Base-by-base conservation (phyloP, 768 basidiomycete species). In the Leccinum aurantiacum region DNA sequence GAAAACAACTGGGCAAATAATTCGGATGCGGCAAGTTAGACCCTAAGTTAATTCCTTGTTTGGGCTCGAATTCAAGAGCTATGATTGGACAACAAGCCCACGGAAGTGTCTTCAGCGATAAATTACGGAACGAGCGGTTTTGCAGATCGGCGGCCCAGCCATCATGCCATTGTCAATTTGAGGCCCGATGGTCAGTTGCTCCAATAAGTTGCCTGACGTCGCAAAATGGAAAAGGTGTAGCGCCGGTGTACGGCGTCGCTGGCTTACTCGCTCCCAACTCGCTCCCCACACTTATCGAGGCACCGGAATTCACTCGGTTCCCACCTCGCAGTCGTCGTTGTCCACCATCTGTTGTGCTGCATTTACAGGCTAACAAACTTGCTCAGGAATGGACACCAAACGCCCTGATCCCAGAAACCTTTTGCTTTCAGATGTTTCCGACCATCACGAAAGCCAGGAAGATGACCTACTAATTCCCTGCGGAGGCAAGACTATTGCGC, bases 401-500 rank as follows among this genome's bases (percentile, higher is more conserved):
- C 60, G 11, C 25, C 41, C 41, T 7, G 65, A 63, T 50, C 49
- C 60, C 11, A 51, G 27, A 10, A 14, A 50, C n/a, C 31, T 19
- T 14, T 58, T 54, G 5, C 55, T 63, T 37, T 35, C 54, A 46
- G 63, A 68, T 19, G 14, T 11, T 24, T 35, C 55, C 7, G n/a
- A 22, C 44, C 24, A 31, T 57, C 47, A 53, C 22, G 63, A 59
- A 15, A 35, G 41, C 47, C 52, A 19, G 8, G 64, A 71, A 60
- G 61, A 55, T 8, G 67, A 69, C n/a, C 63, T 56, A 29, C 67
- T 66, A 44, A 69, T 65, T 49, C 61, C 55, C 54, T 11, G 82
- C 82, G 54, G 88, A 89, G 69, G 76, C 68, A 60, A 71, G 65
- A 25, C 79, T 91, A 2, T 76, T 90, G 22, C 79, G 82, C 67